Evolutionary conservation across 2,329 filamentous ascomycete genomes (phyloP), one percentile per base, ranked within the genome.

Genomic region (Ascochyta viciae-villosae): DNA sequence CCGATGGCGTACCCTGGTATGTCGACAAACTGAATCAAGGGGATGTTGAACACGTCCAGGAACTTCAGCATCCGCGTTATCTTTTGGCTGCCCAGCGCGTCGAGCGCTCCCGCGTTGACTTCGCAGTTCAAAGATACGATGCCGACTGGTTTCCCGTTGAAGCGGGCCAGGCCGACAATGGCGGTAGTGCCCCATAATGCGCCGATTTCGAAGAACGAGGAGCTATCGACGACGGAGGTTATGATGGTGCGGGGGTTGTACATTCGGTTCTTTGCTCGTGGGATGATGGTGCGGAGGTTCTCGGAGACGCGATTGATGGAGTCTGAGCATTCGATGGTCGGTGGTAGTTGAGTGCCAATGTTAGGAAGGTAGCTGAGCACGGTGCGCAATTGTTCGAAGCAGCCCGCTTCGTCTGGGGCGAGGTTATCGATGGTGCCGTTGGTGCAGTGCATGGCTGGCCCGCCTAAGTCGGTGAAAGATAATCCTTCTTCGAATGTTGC

Each of bases 371-470:
- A 88, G 23, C 78, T 74, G 19, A 88, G 66, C 1, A 88, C 80
- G 0, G 78, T 83, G 1, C 84, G 76, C 4, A 89, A 67, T 67
- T 89, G 86, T 62, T 84, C 81, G 56, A 87, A 88, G 58, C 85
- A 87, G 35, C 82, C 84, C n/a, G 77, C 77, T 67, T 89, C 86
- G 56, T 85, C 81, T 4, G 79, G 76, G 0, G 86, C 86, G 3
- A 87, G 75, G 49, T 88, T 89, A 57, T 89, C 86, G 44, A 88
- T 87, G 0, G 86, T 89, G 0, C 86, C 86, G 55, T 89, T 89
- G 1, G 83, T 84, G 62, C 85, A 87, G 65, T 89, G 86, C 70
- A 88, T 82, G 19, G 74, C 74, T 0, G 86, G 84, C 0, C 86
- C 86, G 3, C 86, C 86, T 0, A 88, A 76, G 59, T 87, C 84